Conservation (phyloP, 2,329 filamentous ascomycete genomes). For the Aspergillus sergii region DNA sequence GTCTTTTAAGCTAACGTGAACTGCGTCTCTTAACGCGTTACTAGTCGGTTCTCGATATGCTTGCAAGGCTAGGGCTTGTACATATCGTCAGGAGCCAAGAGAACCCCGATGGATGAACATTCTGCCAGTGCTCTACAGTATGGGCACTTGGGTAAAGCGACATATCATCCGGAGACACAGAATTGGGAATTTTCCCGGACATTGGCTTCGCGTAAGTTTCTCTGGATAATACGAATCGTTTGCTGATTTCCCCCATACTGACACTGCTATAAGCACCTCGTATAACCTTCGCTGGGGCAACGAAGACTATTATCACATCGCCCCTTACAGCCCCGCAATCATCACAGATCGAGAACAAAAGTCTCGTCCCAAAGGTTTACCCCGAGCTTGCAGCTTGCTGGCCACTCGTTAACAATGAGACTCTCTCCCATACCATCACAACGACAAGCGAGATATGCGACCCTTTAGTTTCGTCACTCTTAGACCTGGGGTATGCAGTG, state of each 20-base stretch:
- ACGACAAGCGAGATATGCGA: conserved; percentile 34
- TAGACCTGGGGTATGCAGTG: conserved; percentile 54
- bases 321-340: conserved; percentile 19
- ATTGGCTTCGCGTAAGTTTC: conserved; percentile 30
- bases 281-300: conserved; percentile 36
- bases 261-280: conserved; percentile 20
- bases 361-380: conserved; percentile 29
- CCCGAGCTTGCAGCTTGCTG: conserved; percentile 41
- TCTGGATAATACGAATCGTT: neutral
- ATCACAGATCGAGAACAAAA: conserved; percentile 23
- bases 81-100: conserved; percentile 33
- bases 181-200: conserved; percentile 54
- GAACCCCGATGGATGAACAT: conserved; percentile 61
- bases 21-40: conserved; percentile 4
- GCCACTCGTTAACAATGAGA: conserved; percentile 33
- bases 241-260: neutral
- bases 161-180: conserved; percentile 52
- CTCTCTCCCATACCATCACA: conserved; percentile 35
- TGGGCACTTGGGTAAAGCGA: conserved; percentile 57
- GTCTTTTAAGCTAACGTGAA: neutral
- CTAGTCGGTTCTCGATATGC: conserved; percentile 31
- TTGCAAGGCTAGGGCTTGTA: conserved; percentile 25
- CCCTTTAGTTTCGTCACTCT: conserved; percentile 41
- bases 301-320: conserved; percentile 29
- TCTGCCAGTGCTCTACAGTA: conserved; percentile 55